Conservation (phyloP, 148 eudicot genomes). For the Chenopodium suecicum region DNA sequence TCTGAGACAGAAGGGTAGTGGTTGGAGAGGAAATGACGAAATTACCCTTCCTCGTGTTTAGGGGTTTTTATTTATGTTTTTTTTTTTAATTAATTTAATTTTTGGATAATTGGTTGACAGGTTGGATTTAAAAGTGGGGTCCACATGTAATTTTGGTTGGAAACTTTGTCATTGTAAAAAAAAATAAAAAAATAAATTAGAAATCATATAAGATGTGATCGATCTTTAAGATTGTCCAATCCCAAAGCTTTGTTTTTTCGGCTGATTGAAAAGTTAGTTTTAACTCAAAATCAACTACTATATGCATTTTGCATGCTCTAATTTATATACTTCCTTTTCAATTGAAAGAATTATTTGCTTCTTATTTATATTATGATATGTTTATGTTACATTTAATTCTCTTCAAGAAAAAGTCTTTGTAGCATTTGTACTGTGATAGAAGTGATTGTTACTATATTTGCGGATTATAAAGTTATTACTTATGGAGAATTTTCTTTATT, state of each 20-base stretch:
- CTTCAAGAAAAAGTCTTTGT: not conserved
- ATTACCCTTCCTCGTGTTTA: conserved; percentile 3
- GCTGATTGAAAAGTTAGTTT: not conserved
- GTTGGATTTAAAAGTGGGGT: conserved; percentile 24
- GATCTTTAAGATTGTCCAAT: conserved; percentile 7
- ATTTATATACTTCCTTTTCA: not conserved
- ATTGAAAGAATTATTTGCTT: not conserved
- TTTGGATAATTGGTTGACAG: conserved; percentile 28
- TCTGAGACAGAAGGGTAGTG: not conserved
- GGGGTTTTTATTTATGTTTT: not conserved
- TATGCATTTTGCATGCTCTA: too few relatives aligned
- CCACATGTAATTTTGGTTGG: conserved; percentile 7
- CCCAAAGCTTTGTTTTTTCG: conserved; percentile 7
- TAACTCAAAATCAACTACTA: not conserved
- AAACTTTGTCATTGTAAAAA: conserved; percentile 5
- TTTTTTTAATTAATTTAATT: not conserved
- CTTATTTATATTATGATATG: not conserved
- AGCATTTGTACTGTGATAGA: not conserved
- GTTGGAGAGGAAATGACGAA: not conserved
- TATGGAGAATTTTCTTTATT: too few relatives aligned
- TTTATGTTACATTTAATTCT: not conserved
- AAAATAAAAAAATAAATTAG: not conserved
- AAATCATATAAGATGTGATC: conserved; percentile 6
- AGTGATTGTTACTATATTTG: not conserved
- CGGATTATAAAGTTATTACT: too few relatives aligned